Evolutionary conservation across 2,329 filamentous ascomycete genomes (phyloP).

Genomic region (Ophiostoma ulmi): DNA sequence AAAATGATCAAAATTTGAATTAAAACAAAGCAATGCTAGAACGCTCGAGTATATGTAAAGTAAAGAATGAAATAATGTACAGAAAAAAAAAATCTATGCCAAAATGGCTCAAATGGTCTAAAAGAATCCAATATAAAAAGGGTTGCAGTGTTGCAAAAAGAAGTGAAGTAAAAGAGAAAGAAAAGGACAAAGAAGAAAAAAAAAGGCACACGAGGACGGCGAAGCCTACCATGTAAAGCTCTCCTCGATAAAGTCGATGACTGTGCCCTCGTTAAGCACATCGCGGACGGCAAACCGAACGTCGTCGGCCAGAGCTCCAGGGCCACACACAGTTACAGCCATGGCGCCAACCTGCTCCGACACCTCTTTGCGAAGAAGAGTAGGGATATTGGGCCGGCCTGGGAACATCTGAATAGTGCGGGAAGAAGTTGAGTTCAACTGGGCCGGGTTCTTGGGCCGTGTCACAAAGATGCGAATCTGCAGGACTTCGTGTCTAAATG

Average conservation of each 20-base stretch:
- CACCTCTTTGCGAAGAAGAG: constrained; percentile 76
- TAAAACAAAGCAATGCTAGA: constrained; percentile 8
- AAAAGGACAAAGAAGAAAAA: neutral
- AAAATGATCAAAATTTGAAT: neutral
- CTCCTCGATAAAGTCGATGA: constrained; percentile 73
- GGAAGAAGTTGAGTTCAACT: constrained; percentile 61
- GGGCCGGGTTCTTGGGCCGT: constrained; percentile 61
- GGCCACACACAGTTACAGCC: constrained; percentile 76
- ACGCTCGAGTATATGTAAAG: constrained; percentile 6
- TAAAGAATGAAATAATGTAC: neutral
- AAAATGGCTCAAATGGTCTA: neutral
- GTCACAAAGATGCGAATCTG: constrained; percentile 88
- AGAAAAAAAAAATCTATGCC: neutral
- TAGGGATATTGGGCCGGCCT: constrained; percentile 75
- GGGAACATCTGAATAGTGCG: constrained; percentile 86
- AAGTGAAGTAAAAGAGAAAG: neutral
- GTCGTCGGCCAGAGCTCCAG: constrained; percentile 69
- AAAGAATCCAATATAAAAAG: neutral
- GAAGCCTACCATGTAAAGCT: constrained; percentile 61
- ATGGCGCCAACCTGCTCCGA: constrained; percentile 80
- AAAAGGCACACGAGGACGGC: neutral
- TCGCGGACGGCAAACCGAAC: constrained; percentile 63
- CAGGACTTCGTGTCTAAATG: constrained; percentile 73
- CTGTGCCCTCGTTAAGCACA: constrained; percentile 54
- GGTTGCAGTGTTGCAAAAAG: neutral